Evolutionary conservation across 2,329 filamentous ascomycete genomes (phyloP).

Genomic region (Neoscytalidium dimidiatum): DNA sequence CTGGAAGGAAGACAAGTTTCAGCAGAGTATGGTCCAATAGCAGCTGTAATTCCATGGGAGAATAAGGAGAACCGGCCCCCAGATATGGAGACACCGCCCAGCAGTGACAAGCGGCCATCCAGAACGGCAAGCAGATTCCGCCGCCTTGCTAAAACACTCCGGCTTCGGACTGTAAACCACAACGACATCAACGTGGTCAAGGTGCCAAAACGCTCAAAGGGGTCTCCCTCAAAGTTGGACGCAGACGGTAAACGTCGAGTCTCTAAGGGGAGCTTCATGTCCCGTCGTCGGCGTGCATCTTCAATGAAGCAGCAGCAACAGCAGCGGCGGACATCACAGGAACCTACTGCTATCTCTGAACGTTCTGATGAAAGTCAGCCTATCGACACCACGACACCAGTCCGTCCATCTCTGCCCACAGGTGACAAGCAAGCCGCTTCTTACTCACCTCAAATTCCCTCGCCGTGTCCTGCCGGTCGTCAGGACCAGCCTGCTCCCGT

Average conservation of each 20-base stretch:
- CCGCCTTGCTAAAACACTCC: background rate
- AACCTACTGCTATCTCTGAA: background rate
- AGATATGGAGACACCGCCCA: background rate
- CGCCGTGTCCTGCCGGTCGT: background rate
- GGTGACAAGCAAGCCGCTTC: background rate
- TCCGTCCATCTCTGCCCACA: background rate
- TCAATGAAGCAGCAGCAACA: background rate
- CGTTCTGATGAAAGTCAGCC: background rate
- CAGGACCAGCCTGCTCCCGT: background rate
- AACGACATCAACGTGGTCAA: background rate
- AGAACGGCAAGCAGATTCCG: background rate
- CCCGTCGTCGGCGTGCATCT: background rate
- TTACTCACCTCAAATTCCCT: background rate
- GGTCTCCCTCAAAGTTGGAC: no score
- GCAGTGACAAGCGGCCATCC: background rate
- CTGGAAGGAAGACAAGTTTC: background rate
- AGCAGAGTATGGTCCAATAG: background rate
- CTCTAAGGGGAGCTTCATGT: background rate
- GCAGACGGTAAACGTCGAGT: background rate
- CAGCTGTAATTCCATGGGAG: background rate
- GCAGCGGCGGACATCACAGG: background rate
- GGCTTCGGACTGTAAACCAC: background rate
- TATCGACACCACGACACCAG: background rate
- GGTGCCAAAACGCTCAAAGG: background rate
- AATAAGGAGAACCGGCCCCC: background rate